Evolutionary conservation across 2,329 filamentous ascomycete species (phyloP).

Genomic region (Paraphoma chrysanthemicola): DNA sequence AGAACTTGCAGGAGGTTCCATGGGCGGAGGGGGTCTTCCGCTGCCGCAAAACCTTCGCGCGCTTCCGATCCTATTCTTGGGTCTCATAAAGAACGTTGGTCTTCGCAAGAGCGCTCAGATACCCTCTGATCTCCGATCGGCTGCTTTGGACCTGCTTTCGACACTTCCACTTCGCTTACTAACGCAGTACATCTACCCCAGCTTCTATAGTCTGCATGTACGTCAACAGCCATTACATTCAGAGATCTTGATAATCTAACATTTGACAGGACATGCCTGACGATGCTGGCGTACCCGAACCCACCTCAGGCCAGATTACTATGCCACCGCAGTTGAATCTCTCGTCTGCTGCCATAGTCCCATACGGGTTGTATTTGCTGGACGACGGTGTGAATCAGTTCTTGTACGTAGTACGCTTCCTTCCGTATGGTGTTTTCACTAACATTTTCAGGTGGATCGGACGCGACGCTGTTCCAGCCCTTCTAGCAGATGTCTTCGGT

Average conservation of each 20-base stretch:
- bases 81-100: conserved; percentile 88
- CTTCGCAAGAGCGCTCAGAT: conserved; percentile 48
- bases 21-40: conserved; percentile 89
- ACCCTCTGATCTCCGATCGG: conserved; percentile 78
- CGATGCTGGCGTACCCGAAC: conserved; percentile 83
- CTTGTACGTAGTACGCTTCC: conserved; percentile 52
- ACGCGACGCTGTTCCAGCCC: conserved; percentile 87
- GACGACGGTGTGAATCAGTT: conserved; percentile 98
- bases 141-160: conserved; percentile 90
- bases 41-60: conserved; percentile 92
- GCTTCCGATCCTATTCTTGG: conserved; percentile 88
- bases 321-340: conserved; percentile 86
- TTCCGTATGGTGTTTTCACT: too few relatives aligned
- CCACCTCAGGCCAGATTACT: conserved; percentile 84
- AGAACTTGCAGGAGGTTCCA: conserved; percentile 93
- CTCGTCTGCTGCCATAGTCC: conserved; percentile 83
- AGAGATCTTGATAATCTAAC: conserved; percentile 47
- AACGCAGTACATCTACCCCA: conserved; percentile 81
- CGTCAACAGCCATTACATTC: not conserved
- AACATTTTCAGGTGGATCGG: conserved; percentile 72
- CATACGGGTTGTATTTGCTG: conserved; percentile 93
- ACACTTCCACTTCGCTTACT: conserved; percentile 88
- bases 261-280: conserved; percentile 97
- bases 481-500: conserved; percentile 90
- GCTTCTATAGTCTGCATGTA: conserved; percentile 43